Percentiles rank a stretch among this genome's conserved stretches.
Conservation (phyloP, 257 asterid species). For the Penstemon newberryi region DNA sequence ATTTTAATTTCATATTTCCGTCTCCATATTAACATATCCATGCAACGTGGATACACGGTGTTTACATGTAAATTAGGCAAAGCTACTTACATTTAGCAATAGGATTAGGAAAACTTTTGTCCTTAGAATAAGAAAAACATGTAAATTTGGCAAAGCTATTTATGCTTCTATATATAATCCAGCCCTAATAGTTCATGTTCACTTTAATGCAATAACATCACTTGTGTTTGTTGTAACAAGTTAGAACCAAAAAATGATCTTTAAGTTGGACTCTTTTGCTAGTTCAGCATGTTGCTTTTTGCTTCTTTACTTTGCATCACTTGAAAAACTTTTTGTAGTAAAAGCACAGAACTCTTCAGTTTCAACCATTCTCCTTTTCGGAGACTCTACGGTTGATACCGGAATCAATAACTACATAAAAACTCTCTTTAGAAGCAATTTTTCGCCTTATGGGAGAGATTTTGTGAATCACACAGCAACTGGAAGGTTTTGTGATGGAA, state of each 20-base stretch:
- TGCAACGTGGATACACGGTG: no score
- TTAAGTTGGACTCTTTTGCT: not conserved
- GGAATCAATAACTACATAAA: conserved; percentile 70
- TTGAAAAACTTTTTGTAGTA: not conserved
- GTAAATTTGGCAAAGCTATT: no score
- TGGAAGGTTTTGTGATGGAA: conserved; percentile 78
- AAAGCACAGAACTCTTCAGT: conserved; percentile 18
- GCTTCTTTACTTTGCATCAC: not conserved
- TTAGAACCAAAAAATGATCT: conserved; percentile 24
- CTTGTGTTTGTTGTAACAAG: not conserved
- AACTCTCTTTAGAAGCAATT: conserved; percentile 56
- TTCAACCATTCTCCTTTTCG: conserved; percentile 59
- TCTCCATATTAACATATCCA: no score
- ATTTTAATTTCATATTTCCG: no score
- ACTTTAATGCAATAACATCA: no score
- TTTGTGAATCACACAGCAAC: conserved; percentile 54
- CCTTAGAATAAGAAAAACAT: no score
- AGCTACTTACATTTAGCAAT: no score
- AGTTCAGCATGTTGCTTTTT: not conserved
- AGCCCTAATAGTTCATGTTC: no score
- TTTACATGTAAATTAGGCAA: no score
- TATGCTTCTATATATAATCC: no score
- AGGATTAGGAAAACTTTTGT: no score
- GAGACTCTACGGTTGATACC: conserved; percentile 82
- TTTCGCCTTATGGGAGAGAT: conserved; percentile 74